Evolutionary conservation across 192 early-diverging fungal species (phyloP), one percentile per base, ranked within the genome.

Genomic region (Gonapodya sp.): DNA sequence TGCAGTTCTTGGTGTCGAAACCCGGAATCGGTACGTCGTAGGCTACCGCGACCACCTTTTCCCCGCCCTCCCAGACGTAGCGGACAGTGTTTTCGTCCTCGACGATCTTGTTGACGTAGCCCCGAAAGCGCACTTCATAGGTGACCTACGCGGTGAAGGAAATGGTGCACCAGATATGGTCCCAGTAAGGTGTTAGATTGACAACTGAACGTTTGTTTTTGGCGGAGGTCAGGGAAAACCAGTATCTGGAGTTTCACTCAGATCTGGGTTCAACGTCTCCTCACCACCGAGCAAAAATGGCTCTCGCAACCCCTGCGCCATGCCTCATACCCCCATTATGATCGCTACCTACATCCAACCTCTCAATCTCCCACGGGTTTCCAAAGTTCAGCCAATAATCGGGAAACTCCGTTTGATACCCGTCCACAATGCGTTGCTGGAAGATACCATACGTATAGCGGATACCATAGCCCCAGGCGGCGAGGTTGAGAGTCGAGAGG

Each of bases 401-500:
- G 18, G 96, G 96, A 37, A 85, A 88, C 79, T 99, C 96, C 30
- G 92, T 92, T 85, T 99, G 97, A 86, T 93, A 97, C 1, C 97
- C 97, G 81, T 99, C 96, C 73, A 95, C 88, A 82, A 98, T 95
- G 86, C 92, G 89, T 87, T 99, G 97, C 87, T 99, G 93, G 90
- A 99, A 99, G 88, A 99, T 98, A 84, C 97, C 97, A 86, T 99
- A 99, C 79, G 92, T 94, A 89, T 97, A 99, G 36, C 97, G 92
- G 80, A 99, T 93, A 74, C 97, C 97, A 80, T 99, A 99, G 81
- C 97, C 95, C 95, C 96, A 96, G 35, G 93, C 95, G 31, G 97
- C 96, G 81, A 95, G 95, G 85, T 98, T 93, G 31, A 94, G 85
- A 79, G 95, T 95, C 35, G 97, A 96, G 84, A 98, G 84, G 35